Percentiles rank a stretch among this genome's conserved stretches.
These are phyloP conservation scores for Oidium heveae DNA, from an alignment of 2,329 filamentous ascomycete genomes.

Conservation along the genomic window DNA sequence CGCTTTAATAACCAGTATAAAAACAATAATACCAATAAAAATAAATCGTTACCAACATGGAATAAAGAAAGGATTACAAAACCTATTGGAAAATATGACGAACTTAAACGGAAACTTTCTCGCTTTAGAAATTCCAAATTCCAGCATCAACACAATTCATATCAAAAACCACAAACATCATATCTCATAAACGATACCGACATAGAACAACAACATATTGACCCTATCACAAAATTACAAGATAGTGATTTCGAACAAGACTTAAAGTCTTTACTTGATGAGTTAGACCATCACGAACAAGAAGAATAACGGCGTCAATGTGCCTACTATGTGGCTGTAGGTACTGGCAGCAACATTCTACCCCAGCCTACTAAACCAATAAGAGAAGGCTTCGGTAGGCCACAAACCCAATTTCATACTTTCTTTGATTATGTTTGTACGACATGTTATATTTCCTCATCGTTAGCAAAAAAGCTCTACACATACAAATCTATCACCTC, in stretches of 20 bases:
- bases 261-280: background rate
- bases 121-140: background rate
- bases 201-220: background rate
- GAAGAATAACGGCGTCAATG: background rate
- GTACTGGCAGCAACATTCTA: background rate
- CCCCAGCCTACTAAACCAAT: background rate
- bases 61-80: background rate
- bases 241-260: background rate
- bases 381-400: background rate
- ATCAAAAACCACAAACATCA: background rate
- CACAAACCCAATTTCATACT: background rate
- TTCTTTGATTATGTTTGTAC: no score
- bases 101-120: background rate
- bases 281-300: background rate
- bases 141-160: background rate
- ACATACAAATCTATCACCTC: background rate
- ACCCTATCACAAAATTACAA: background rate
- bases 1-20: background rate
- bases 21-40: background rate
- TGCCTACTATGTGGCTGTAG: background rate
- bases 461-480: background rate
- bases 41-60: background rate
- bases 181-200: background rate
- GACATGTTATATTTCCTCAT: no score
- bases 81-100: background rate